phyloP scores from a whole-genome alignment of 805 yeast genomes.

The Saccharomycopsis javanensis region DNA sequence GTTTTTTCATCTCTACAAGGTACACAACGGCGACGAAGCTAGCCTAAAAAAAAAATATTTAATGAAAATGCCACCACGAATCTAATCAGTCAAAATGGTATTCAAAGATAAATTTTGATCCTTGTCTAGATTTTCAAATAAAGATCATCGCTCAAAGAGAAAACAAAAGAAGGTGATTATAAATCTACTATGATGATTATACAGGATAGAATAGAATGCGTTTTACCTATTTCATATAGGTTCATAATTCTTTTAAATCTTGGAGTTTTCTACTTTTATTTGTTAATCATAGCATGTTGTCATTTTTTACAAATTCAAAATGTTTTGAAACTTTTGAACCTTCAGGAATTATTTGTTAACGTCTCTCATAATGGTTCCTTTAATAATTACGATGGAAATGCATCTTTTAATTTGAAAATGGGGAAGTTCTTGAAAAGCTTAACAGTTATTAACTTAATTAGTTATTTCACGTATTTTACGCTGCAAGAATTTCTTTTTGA shows the following conservation, averaged over 20 bases:
- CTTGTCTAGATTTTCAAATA: too few relatives aligned
- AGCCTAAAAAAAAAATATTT: neutral
- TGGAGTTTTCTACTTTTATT: slow-evolving; percentile 11
- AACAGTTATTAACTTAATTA: slow-evolving; percentile 1
- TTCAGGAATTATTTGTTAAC: neutral
- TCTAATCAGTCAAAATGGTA: too few relatives aligned
- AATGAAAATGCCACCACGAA: too few relatives aligned
- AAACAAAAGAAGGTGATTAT: too few relatives aligned
- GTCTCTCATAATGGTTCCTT: neutral
- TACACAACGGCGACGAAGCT: neutral
- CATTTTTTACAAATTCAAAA: neutral
- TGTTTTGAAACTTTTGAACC: neutral
- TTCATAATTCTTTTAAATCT: slow-evolving; percentile 8
- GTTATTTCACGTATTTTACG: slow-evolving; percentile 1
- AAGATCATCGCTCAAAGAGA: too few relatives aligned
- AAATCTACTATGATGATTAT: neutral
- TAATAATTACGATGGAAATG: neutral
- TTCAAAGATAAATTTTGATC: too few relatives aligned
- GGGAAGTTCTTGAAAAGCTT: slow-evolving; percentile 1
- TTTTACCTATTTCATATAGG: slow-evolving; percentile 11
- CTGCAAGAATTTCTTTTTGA: neutral
- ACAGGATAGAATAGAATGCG: neutral
- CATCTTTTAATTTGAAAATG: slow-evolving; percentile 2
- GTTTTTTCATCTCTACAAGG: too few relatives aligned
- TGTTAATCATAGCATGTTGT: neutral